Percentiles rank a stretch among this genome's conserved stretches.
Evolutionary conservation across 225 moss, liverwort and hornwort species (phyloP).

Genomic region (Physcomitrellopsis africana): DNA sequence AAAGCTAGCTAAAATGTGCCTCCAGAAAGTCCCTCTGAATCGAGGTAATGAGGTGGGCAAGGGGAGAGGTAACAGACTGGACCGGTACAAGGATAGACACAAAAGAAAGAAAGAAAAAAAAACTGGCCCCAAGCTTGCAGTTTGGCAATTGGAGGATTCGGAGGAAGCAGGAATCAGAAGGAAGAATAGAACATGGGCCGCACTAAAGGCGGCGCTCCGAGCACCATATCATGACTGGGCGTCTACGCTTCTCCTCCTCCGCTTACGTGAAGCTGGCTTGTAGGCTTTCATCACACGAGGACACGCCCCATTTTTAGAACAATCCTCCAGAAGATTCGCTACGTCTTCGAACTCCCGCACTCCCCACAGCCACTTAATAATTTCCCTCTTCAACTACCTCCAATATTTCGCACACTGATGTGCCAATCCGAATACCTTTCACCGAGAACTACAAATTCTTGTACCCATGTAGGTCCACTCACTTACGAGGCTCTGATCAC

Average conservation of each 20-base stretch:
- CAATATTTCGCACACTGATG: too few species aligned
- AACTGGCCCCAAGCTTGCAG: not conserved
- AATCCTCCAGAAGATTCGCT: constrained; percentile 4
- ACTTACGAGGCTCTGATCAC: too few species aligned
- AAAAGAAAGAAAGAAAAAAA: not conserved
- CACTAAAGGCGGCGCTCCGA: constrained; percentile 52
- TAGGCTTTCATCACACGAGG: not conserved
- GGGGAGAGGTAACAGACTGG: constrained; percentile 31
- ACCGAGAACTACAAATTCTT: too few species aligned
- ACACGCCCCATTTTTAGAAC: not conserved
- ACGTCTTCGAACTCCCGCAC: not conserved
- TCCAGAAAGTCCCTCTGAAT: not conserved
- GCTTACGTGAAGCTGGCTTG: not conserved
- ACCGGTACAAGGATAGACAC: constrained; percentile 1
- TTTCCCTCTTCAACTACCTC: too few species aligned
- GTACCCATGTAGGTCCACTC: too few species aligned
- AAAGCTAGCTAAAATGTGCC: not conserved
- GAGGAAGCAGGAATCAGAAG: not conserved
- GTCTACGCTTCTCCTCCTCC: not conserved
- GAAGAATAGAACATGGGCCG: constrained; percentile 28
- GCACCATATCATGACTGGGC: constrained; percentile 19
- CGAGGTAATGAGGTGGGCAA: constrained; percentile 7
- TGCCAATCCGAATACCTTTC: too few species aligned
- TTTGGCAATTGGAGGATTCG: constrained; percentile 9
- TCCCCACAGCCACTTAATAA: not conserved